These are phyloP conservation scores for Coemansia sp. DNA, from an alignment of 192 early-diverging fungal species.

Conservation along the genomic window DNA sequence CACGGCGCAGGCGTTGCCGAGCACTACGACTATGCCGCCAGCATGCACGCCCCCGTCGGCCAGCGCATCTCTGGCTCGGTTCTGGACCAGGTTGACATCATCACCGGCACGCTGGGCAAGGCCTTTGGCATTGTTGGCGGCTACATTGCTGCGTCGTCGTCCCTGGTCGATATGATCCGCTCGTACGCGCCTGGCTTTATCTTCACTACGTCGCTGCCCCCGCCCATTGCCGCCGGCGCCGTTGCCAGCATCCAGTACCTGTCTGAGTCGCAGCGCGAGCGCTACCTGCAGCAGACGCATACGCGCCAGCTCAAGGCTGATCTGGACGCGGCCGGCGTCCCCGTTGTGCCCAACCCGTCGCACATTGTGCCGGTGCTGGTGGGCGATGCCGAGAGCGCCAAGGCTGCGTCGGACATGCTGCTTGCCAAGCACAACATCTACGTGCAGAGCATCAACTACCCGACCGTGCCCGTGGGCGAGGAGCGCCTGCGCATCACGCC, in stretches of 20 bases:
- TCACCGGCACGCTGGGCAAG: conserved; percentile 96
- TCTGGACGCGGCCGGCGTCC: conserved; percentile 80
- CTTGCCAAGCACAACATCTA: conserved; percentile 89
- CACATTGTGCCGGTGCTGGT: conserved; percentile 99
- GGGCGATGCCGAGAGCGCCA: conserved; percentile 93
- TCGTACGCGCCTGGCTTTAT: conserved; percentile 99
- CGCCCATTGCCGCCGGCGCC: conserved; percentile 86
- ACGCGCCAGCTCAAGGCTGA: conserved; percentile 83
- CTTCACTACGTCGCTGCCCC: conserved; percentile 98
- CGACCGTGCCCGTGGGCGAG: conserved; percentile 91
- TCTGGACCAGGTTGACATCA: conserved; percentile 89
- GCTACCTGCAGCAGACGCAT: conserved; percentile 90
- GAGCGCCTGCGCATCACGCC: conserved; percentile 98
- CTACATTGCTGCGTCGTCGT: conserved; percentile 89
- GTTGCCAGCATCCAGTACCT: conserved; percentile 92
- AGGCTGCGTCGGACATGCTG: conserved; percentile 91
- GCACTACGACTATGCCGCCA: conserved; percentile 82
- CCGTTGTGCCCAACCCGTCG: conserved; percentile 97
- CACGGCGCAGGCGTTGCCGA: conserved; percentile 93
- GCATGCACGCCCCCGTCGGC: conserved; percentile 47
- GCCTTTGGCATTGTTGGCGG: conserved; percentile 97
- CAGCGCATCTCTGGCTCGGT: conserved; percentile 54
- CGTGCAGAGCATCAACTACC: conserved; percentile 99
- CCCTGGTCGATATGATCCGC: conserved; percentile 91
- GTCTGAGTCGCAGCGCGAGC: conserved; percentile 79